Conservation (phyloP, 2,329 filamentous ascomycete genomes). For the Cyclaneusma minus region DNA sequence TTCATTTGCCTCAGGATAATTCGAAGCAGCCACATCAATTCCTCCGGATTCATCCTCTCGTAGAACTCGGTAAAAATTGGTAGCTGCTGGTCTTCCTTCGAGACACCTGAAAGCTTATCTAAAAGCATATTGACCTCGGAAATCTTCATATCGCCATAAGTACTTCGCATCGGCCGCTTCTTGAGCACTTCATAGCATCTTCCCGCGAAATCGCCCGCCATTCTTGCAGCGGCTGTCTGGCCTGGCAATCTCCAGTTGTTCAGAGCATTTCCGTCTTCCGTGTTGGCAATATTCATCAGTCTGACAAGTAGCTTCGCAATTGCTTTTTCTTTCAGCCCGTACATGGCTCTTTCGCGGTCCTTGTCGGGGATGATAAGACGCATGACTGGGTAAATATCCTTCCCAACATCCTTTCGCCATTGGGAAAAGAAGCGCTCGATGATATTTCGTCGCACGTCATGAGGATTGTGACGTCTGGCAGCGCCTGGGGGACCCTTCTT, state of each 20-base stretch:
- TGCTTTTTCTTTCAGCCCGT: slow-evolving; percentile 82
- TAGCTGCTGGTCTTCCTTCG: slow-evolving; percentile 71
- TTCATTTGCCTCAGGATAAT: slow-evolving; percentile 75
- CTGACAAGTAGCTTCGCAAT: slow-evolving; percentile 87
- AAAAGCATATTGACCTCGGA: slow-evolving; percentile 79
- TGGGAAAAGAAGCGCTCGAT: slow-evolving; percentile 73
- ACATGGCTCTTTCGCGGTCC: slow-evolving; percentile 82
- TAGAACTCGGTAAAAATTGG: slow-evolving; percentile 77
- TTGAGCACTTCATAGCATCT: slow-evolving; percentile 76
- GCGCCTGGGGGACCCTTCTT: slow-evolving; percentile 45
- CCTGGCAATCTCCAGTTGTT: slow-evolving; percentile 88
- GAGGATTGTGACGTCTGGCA: slow-evolving; percentile 43
- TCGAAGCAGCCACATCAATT: slow-evolving; percentile 86
- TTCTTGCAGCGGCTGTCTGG: slow-evolving; percentile 40
- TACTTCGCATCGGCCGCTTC: slow-evolving; percentile 63
- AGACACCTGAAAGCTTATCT: slow-evolving; percentile 59
- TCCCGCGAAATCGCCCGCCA: slow-evolving; percentile 84
- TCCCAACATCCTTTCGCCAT: slow-evolving; percentile 79
- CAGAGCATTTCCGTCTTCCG: slow-evolving; percentile 73
- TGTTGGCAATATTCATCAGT: slow-evolving; percentile 82
- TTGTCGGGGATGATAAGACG: slow-evolving; percentile 86
- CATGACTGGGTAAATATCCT: slow-evolving; percentile 87
- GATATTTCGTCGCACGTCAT: slow-evolving; percentile 66
- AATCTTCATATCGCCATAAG: slow-evolving; percentile 66
- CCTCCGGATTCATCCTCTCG: slow-evolving; percentile 78